These are phyloP conservation scores for Tetradesmus lagerheimii DNA, from an alignment of 139 green algal species.

Conservation along the genomic window DNA sequence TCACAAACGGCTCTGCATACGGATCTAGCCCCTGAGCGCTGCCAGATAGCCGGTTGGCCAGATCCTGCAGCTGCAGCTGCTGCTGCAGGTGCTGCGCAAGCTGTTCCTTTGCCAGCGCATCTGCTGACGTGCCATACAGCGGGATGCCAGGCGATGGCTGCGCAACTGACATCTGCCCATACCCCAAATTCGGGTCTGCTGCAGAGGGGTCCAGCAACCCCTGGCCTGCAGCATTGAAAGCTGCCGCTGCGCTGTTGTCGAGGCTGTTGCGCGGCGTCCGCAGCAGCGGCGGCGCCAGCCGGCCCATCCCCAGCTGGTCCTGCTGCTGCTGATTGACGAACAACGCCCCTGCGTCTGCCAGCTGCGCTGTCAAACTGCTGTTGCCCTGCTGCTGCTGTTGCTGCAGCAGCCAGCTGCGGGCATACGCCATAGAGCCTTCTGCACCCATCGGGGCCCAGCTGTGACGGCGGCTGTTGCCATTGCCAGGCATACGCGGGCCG, in stretches of 20 bases:
- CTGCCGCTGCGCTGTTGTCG: neutral
- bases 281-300: neutral
- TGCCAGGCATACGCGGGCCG: constrained; percentile 18
- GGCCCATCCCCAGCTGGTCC: constrained; percentile 11
- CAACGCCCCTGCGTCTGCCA: constrained; percentile 22
- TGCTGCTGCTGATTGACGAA: constrained; percentile 34
- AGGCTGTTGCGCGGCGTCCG: neutral
- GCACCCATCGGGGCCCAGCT: constrained; percentile 31
- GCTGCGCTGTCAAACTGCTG: constrained; percentile 9
- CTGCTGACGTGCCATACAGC: neutral
- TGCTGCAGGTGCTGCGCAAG: constrained; percentile 43
- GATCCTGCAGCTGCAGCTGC: constrained; percentile 31
- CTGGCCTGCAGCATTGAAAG: neutral
- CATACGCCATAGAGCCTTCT: neutral
- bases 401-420: constrained; percentile 19
- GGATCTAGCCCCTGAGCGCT: neutral
- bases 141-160: neutral
- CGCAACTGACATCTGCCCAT: neutral
- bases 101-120: constrained; percentile 12
- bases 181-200: neutral
- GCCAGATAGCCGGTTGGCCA: neutral
- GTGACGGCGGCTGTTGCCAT: constrained; percentile 23
- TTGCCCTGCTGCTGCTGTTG: constrained; percentile 21
- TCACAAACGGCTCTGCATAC: constrained; percentile 35
- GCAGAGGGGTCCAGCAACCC: neutral